Conservation (phyloP, 2,329 filamentous ascomycete genomes). For the Xylariales sp. region DNA sequence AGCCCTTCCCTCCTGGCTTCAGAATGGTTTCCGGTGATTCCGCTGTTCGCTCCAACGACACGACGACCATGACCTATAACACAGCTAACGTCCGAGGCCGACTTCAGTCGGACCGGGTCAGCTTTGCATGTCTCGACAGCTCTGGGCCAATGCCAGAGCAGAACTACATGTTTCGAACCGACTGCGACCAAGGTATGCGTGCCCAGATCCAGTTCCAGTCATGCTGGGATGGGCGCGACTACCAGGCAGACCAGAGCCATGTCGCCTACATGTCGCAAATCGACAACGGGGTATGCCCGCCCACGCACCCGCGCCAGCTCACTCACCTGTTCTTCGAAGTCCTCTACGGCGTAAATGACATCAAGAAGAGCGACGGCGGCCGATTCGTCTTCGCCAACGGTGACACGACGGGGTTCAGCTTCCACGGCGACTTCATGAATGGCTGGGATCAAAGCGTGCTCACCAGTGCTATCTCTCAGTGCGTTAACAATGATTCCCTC, state of each 20-base stretch:
- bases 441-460: conserved; percentile 39
- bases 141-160: conserved; percentile 17
- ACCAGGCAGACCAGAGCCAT: conserved; percentile 36
- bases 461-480: neutral
- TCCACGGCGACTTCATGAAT: conserved; percentile 50
- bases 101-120: conserved; percentile 26
- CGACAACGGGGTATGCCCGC: conserved; percentile 37
- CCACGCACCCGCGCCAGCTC: conserved; percentile 39
- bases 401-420: conserved; percentile 45
- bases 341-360: conserved; percentile 25
- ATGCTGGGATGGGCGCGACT: conserved; percentile 57
- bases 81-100: conserved; percentile 26
- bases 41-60: conserved; percentile 27
- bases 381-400: conserved; percentile 41
- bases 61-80: conserved; percentile 26
- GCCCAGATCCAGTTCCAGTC: conserved; percentile 54
- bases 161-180: conserved; percentile 47
- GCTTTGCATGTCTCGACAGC: conserved; percentile 22
- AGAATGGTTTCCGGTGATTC: conserved; percentile 56
- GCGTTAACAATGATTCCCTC: conserved; percentile 5
- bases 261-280: conserved; percentile 32
- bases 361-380: conserved; percentile 16
- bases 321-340: conserved; percentile 37
- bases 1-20: conserved; percentile 52
- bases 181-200: conserved; percentile 1